Base-by-base conservation (phyloP, 345 rosid genomes). In the Mangifera indica region DNA sequence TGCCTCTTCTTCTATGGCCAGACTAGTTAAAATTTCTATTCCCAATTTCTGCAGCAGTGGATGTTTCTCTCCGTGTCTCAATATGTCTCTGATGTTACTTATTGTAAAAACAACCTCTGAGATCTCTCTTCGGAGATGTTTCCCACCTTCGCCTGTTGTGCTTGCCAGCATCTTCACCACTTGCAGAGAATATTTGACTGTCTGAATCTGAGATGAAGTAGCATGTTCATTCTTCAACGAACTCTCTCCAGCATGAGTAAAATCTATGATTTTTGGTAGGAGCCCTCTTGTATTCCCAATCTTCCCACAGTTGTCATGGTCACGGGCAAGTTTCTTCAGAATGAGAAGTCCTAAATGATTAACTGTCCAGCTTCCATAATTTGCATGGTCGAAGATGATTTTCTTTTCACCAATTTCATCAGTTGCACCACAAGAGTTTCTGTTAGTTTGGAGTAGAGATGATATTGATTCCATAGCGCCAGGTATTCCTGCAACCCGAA, bases 401-500 rank as follows among this genome's bases (percentile, higher is more conserved):
- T 73, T 40, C 81, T 89, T 87, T 57, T 91, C 96, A n/a, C 87
- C 83, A 65, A 86, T 68, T 79, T 87, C 98, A 67, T 91, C 97
- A 0, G 97, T 85, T 40, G 87, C 80, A 44, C 72, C 78, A 37
- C 82, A 74, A 20, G 72, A 79, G 70, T 67, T 67, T 76, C 97
- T 77, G 10, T 73, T 84, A 18, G 69, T 86, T 74, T 90, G 89
- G 40, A 93, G 88, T 40, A 93, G 85, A 32, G 97, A 91, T 42
- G 97, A 91, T 66, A 93, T 92, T 7, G 98, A 93, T 77, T 93
- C 96, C 94, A 93, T 83, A 12, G 97, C 93, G 0, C 97, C 98
- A 13, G 96, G 87, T 67, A 91, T 90, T 63, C 94, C 96, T 0
- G 97, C 85, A 9, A 93, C 94, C 18, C 98, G 82, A 0, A 93